Percentiles rank a stretch among this genome's conserved stretches.
phyloP scores from a whole-genome alignment of 1,139 yeast species.

The Candida glucosophila region DNA sequence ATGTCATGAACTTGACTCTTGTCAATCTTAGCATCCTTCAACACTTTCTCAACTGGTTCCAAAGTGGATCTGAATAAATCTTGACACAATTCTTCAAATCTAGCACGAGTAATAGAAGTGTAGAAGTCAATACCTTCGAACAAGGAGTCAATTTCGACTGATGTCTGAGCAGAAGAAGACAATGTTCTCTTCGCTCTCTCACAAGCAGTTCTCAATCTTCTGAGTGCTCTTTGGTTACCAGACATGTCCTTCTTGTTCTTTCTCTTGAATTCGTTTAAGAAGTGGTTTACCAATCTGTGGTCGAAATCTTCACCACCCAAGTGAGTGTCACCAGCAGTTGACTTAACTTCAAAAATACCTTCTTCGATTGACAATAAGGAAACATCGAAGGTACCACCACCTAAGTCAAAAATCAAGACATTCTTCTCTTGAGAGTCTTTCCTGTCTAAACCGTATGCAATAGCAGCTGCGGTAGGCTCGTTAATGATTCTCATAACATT shows the following conservation, averaged over 20 bases:
- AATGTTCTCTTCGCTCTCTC: slow-evolving; percentile 99
- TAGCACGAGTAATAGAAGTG: slow-evolving; percentile 94
- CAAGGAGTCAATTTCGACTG: slow-evolving; percentile 93
- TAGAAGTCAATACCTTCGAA: slow-evolving; percentile 96
- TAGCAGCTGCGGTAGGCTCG: slow-evolving; percentile 47
- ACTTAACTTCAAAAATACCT: slow-evolving; percentile 95
- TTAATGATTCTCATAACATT: slow-evolving; percentile 41
- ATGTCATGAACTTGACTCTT: slow-evolving; percentile 88
- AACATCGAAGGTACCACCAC: slow-evolving; percentile 47
- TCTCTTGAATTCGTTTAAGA: slow-evolving; percentile 92
- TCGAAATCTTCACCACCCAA: slow-evolving; percentile 85
- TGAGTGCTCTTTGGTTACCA: slow-evolving; percentile 86
- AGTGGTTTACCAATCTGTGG: slow-evolving; percentile 57
- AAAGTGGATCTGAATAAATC: slow-evolving; percentile 92
- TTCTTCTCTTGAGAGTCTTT: slow-evolving; percentile 72
- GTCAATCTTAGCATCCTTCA: slow-evolving; percentile 87
- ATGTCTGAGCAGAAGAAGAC: slow-evolving; percentile 92
- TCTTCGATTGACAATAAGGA: slow-evolving; percentile 85
- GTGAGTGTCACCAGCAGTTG: slow-evolving; percentile 98
- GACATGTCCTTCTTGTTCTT: slow-evolving; percentile 92
- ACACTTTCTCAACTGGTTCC: slow-evolving; percentile 96
- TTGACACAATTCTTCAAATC: slow-evolving; percentile 97
- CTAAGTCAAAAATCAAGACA: slow-evolving; percentile 41
- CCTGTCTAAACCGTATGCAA: slow-evolving; percentile 49
- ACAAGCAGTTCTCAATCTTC: slow-evolving; percentile 98